phyloP scores from a whole-genome alignment of 441 rosid genomes.

The Arabidopsis lyrata region DNA sequence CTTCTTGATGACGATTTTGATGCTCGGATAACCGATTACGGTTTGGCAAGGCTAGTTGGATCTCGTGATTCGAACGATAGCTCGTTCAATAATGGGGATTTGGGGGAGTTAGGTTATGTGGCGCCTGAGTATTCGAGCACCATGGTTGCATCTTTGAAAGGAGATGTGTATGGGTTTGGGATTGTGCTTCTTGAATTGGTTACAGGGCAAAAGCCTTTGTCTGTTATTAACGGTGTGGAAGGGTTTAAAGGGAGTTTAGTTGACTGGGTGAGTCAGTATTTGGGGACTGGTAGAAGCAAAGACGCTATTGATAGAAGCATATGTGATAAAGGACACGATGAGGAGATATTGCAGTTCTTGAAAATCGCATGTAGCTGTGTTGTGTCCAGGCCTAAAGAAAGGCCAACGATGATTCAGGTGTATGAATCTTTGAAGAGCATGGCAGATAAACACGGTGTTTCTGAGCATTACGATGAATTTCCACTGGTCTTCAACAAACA shows the following conservation, averaged over 20 bases:
- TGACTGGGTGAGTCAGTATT: conserved; percentile 53
- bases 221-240: conserved; percentile 45
- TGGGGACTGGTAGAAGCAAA: conserved; percentile 40
- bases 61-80: conserved; percentile 59
- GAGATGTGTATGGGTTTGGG: conserved; percentile 62
- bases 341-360: conserved; percentile 49
- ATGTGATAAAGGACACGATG: conserved; percentile 51
- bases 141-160: conserved; percentile 49
- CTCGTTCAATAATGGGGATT: conserved; percentile 45
- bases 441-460: conserved; percentile 61
- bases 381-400: conserved; percentile 49
- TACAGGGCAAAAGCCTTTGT: conserved; percentile 50
- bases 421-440: conserved; percentile 53
- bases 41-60: conserved; percentile 60
- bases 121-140: conserved; percentile 49
- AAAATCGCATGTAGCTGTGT: conserved; percentile 56
- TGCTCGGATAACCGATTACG: conserved; percentile 67
- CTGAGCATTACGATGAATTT: conserved; percentile 64
- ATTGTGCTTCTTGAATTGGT: conserved; percentile 57
- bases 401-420: conserved; percentile 52
- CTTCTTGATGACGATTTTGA: conserved; percentile 76
- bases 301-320: conserved; percentile 51
- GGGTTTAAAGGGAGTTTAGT: conserved; percentile 56
- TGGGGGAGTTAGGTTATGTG: conserved; percentile 48
- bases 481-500: conserved; percentile 62